Evolutionary conservation across 2,329 filamentous ascomycete genomes (phyloP).

Genomic region (Alternaria atra): DNA sequence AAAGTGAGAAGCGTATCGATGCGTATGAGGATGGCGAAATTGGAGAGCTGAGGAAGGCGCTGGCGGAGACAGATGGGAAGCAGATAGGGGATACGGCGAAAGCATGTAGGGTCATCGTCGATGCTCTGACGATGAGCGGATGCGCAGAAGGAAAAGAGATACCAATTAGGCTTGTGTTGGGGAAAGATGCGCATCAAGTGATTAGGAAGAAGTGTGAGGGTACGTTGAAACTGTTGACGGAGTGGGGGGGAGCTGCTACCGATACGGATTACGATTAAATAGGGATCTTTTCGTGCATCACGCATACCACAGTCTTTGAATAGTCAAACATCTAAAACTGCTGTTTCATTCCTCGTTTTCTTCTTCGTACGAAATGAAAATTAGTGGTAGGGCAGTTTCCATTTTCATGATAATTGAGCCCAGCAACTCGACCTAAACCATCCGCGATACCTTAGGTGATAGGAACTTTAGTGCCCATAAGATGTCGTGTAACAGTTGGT

Average conservation of each 20-base stretch:
- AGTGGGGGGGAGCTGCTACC: slow-evolving; percentile 45
- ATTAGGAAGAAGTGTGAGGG: slow-evolving; percentile 31
- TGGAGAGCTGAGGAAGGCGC: slow-evolving; percentile 38
- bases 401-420: not conserved
- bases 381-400: not conserved
- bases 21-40: slow-evolving; percentile 50
- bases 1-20: slow-evolving; percentile 27
- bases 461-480: not conserved
- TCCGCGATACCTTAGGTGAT: not conserved
- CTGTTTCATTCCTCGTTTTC: not conserved
- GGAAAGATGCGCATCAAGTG: slow-evolving; percentile 35
- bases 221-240: slow-evolving; percentile 37
- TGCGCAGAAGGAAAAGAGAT: slow-evolving; percentile 60
- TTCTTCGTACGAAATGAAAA: not conserved
- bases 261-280: slow-evolving; percentile 26
- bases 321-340: too few relatives aligned
- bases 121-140: slow-evolving; percentile 63
- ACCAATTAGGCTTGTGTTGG: slow-evolving; percentile 64
- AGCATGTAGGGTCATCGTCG: slow-evolving; percentile 62
- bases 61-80: slow-evolving; percentile 55
- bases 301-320: too few relatives aligned
- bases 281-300: not conserved
- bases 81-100: slow-evolving; percentile 67
- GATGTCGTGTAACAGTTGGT: not conserved
- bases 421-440: not conserved